These are phyloP conservation scores for Suhomyces xylopsoci DNA, from an alignment of 805 yeast species.

Conservation along the genomic window DNA sequence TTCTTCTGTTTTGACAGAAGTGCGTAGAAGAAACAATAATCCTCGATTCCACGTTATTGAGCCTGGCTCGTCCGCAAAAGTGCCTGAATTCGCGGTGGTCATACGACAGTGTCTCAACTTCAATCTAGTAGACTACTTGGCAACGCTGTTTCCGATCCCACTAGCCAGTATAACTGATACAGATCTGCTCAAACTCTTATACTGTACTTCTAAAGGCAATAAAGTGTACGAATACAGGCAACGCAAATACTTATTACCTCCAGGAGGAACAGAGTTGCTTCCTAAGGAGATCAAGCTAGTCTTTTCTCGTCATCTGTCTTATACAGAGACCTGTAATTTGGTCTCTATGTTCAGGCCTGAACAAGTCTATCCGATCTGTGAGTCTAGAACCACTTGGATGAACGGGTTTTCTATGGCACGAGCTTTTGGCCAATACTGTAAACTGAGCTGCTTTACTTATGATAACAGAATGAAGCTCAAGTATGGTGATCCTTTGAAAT, in stretches of 20 bases:
- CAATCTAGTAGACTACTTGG: constrained; percentile 32
- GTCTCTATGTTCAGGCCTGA: constrained; percentile 33
- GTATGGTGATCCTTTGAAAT: constrained; percentile 11
- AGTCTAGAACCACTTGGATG: constrained; percentile 29
- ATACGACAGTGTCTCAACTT: constrained; percentile 39
- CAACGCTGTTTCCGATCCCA: constrained; percentile 24
- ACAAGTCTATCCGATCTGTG: constrained; percentile 46
- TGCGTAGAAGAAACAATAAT: background rate
- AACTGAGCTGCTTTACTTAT: constrained; percentile 10
- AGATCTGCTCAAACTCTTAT: constrained; percentile 10
- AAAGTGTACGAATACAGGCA: constrained; percentile 20
- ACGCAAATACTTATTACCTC: constrained; percentile 28
- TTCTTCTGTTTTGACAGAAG: background rate
- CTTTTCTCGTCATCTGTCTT: constrained; percentile 50
- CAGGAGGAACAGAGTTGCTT: constrained; percentile 24
- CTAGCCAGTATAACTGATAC: constrained; percentile 15
- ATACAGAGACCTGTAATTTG: constrained; percentile 35
- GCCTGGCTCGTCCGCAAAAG: background rate
- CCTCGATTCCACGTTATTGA: constrained; percentile 2
- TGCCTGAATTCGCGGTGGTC: constrained; percentile 15
- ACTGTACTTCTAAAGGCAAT: constrained; percentile 18
- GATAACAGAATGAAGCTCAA: constrained; percentile 11
- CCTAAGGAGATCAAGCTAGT: constrained; percentile 35
- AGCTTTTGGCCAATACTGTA: constrained; percentile 38
- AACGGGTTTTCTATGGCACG: constrained; percentile 38